phyloP scores from a whole-genome alignment of 1,284 basidiomycete species.

The Heliocybe sulcata region DNA sequence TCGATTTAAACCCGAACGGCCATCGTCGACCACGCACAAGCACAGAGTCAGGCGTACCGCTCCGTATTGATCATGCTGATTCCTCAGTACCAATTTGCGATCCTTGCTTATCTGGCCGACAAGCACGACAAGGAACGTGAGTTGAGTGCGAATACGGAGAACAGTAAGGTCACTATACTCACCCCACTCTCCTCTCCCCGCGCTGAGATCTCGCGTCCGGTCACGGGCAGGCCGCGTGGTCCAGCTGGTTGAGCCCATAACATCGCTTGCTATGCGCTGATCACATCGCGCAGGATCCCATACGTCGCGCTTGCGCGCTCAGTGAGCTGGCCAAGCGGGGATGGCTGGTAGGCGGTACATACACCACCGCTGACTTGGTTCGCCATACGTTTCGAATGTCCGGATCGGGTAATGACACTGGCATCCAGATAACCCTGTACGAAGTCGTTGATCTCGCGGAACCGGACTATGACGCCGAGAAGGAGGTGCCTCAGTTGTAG shows the following conservation, averaged over 20 bases:
- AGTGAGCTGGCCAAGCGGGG: conserved; percentile 15
- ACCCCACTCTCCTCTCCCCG: conserved; percentile 19
- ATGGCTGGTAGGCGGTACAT: neutral
- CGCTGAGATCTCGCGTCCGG: conserved; percentile 20
- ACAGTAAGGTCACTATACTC: conserved; percentile 7
- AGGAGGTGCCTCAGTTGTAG: neutral
- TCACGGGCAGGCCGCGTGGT: conserved; percentile 16
- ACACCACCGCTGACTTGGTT: conserved; percentile 1
- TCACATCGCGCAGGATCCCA: conserved; percentile 7
- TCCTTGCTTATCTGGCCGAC: conserved; percentile 24
- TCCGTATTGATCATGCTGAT: conserved; percentile 8
- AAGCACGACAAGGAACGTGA: conserved; percentile 25
- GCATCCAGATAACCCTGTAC: too few species aligned
- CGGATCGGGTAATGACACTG: too few species aligned
- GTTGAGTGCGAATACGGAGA: conserved; percentile 16
- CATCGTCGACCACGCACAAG: conserved; percentile 25
- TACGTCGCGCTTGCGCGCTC: conserved; percentile 22
- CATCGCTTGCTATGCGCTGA: neutral
- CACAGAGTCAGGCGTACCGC: conserved; percentile 18
- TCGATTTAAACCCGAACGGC: conserved; percentile 22
- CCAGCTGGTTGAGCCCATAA: conserved; percentile 15
- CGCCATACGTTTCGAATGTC: too few species aligned
- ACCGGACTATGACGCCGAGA: neutral
- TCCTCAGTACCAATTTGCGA: conserved; percentile 13
- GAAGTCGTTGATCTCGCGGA: neutral